These are phyloP conservation scores for Colletotrichum coccodes DNA, from an alignment of 2,329 filamentous ascomycete genomes.

Conservation along the genomic window DNA sequence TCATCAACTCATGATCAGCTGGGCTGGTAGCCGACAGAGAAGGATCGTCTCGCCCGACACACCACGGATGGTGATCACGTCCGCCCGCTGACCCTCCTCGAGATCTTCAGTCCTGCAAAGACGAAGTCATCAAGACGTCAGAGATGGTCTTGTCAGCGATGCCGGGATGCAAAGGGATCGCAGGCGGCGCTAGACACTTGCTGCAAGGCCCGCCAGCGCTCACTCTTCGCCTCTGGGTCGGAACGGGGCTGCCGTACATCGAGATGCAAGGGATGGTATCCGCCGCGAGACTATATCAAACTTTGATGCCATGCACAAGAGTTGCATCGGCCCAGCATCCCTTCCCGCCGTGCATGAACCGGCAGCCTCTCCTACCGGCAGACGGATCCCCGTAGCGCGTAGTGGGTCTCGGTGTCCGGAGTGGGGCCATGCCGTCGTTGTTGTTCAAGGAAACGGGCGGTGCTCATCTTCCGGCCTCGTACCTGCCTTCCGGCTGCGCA, in stretches of 20 bases:
- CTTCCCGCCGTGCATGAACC: conserved; percentile 10
- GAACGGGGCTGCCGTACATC: background rate
- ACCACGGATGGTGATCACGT: no score
- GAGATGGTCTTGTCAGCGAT: background rate
- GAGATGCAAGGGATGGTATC: background rate
- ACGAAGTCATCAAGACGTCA: background rate
- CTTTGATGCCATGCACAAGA: background rate
- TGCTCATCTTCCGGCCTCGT: no score
- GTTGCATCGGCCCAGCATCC: background rate
- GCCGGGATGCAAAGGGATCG: background rate
- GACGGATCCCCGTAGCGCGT: background rate
- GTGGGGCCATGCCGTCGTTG: background rate
- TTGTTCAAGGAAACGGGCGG: background rate
- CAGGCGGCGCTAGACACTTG: no score
- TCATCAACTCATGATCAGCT: background rate
- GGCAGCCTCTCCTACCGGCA: background rate
- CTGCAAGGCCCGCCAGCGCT: background rate
- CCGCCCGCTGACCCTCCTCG: background rate
- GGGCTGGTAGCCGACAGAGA: no score
- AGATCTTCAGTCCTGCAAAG: background rate
- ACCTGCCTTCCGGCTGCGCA: no score
- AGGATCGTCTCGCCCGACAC: background rate
- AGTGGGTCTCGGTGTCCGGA: background rate
- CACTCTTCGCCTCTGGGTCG: background rate
- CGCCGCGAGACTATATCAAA: background rate